Conservation (phyloP, 768 basidiomycete genomes). For the Termitomyces sp. region DNA sequence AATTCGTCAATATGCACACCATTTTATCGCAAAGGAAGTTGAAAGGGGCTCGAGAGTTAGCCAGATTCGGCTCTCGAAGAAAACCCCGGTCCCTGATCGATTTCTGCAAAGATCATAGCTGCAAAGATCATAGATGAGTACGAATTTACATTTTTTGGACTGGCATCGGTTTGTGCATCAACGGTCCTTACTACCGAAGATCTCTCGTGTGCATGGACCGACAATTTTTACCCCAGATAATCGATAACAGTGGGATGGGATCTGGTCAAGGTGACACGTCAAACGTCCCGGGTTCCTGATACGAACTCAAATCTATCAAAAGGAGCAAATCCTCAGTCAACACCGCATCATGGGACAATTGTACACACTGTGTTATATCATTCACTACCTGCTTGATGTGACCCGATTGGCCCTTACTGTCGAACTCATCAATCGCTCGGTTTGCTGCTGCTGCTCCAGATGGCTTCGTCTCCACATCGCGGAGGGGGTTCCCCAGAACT, state of each 20-base stretch:
- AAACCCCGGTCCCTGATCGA: not conserved
- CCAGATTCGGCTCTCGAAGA: not conserved
- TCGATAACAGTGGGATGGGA: not conserved
- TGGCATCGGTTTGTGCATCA: not conserved
- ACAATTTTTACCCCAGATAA: not conserved
- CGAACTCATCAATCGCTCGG: conserved; percentile 4
- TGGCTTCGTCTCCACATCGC: conserved; percentile 4
- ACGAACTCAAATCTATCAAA: conserved; percentile 7
- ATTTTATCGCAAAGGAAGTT: not conserved
- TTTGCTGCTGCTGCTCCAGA: conserved; percentile 1
- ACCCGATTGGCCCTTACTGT: conserved; percentile 8
- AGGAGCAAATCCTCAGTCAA: conserved; percentile 6
- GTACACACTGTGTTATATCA: conserved; percentile 8
- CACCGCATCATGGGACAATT: conserved; percentile 4
- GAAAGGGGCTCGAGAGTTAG: not conserved
- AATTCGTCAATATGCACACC: not conserved
- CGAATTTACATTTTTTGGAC: not conserved
- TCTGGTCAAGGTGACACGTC: not conserved
- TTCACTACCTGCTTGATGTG: conserved; percentile 5
- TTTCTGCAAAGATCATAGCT: not conserved
- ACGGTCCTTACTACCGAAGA: not conserved
- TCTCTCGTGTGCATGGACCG: not conserved
- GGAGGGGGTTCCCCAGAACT: conserved; percentile 6
- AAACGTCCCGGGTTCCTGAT: not conserved
- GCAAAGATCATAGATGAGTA: no score